Evolutionary conservation across 2,329 filamentous ascomycete species (phyloP).

Genomic region (Talaromyces sp.): DNA sequence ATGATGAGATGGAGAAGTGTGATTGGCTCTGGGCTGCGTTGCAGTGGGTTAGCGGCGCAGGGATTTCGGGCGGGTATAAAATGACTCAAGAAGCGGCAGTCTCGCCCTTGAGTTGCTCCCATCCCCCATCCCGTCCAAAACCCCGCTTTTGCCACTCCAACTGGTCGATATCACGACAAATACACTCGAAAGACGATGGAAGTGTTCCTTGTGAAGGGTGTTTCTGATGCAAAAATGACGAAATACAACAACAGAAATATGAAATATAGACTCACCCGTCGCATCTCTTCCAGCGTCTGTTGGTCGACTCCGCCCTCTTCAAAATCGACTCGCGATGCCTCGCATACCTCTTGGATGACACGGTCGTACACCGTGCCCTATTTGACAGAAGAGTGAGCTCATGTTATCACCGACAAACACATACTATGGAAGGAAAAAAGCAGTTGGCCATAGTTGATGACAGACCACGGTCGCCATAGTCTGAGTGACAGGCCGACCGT

Average conservation of each 20-base stretch:
- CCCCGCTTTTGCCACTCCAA: slow-evolving; percentile 21
- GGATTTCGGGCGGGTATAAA: slow-evolving; percentile 34
- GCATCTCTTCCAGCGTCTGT: slow-evolving; percentile 79
- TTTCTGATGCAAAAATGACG: not conserved
- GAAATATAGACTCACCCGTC: slow-evolving; percentile 63
- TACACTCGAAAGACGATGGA: not conserved
- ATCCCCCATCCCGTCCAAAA: slow-evolving; percentile 33
- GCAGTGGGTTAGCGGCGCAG: slow-evolving; percentile 16
- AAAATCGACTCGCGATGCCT: slow-evolving; percentile 88
- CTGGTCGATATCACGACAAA: slow-evolving; percentile 13
- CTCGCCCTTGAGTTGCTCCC: slow-evolving; percentile 35
- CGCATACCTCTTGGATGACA: slow-evolving; percentile 90
- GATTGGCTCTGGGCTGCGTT: slow-evolving; percentile 22
- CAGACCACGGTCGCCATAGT: not conserved
- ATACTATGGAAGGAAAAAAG: slow-evolving; percentile 3
- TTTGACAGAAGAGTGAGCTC: slow-evolving; percentile 29
- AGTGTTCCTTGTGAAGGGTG: slow-evolving; percentile 3
- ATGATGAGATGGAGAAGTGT: slow-evolving; percentile 7
- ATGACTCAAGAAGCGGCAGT: slow-evolving; percentile 38
- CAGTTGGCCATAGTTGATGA: not conserved
- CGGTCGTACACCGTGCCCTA: slow-evolving; percentile 79
- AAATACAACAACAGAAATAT: slow-evolving; percentile 2
- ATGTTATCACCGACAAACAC: not conserved
- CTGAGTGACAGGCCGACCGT: slow-evolving; percentile 17
- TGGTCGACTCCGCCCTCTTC: slow-evolving; percentile 94